These are phyloP conservation scores for Jatropha curcas DNA, from an alignment of 345 rosid genomes.

Conservation along the genomic window DNA sequence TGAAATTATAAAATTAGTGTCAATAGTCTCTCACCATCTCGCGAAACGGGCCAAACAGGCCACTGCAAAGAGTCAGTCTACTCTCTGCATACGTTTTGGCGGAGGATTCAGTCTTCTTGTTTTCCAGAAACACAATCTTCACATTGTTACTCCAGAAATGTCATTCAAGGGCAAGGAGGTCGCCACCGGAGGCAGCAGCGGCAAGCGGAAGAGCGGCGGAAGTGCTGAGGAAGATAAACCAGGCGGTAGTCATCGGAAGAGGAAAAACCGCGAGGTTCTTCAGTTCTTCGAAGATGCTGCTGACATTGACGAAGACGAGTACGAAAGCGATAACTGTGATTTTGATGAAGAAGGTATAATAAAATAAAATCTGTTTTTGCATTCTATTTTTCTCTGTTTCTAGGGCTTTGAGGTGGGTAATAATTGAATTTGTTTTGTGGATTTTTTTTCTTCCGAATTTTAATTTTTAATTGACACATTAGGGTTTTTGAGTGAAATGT, in stretches of 20 bases:
- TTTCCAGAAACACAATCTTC: neutral
- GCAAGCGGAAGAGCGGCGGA: slow-evolving; percentile 19
- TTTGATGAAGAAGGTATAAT: slow-evolving; percentile 2
- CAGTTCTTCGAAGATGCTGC: slow-evolving; percentile 36
- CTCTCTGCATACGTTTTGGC: neutral
- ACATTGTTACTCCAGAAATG: slow-evolving; percentile 8
- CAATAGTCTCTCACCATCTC: neutral
- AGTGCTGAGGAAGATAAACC: slow-evolving; percentile 11
- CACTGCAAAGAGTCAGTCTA: neutral
- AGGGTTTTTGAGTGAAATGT: slow-evolving; percentile 8
- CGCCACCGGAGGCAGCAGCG: slow-evolving; percentile 17
- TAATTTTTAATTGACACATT: neutral
- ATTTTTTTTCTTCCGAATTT: neutral
- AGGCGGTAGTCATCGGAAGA: slow-evolving; percentile 14
- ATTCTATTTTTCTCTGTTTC: slow-evolving; percentile 4
- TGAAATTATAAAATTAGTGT: too few species aligned
- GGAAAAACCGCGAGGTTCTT: slow-evolving; percentile 30
- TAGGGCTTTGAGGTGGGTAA: neutral
- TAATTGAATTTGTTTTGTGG: neutral
- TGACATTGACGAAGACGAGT: slow-evolving; percentile 19
- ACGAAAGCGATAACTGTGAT: slow-evolving; percentile 18
- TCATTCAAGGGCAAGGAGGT: slow-evolving; percentile 27
- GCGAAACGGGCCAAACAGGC: neutral
- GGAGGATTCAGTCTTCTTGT: too few species aligned
- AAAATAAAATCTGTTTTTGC: neutral